Base-by-base conservation (phyloP, 768 basidiomycete genomes). In the Macrolepiota dolichaula region DNA sequence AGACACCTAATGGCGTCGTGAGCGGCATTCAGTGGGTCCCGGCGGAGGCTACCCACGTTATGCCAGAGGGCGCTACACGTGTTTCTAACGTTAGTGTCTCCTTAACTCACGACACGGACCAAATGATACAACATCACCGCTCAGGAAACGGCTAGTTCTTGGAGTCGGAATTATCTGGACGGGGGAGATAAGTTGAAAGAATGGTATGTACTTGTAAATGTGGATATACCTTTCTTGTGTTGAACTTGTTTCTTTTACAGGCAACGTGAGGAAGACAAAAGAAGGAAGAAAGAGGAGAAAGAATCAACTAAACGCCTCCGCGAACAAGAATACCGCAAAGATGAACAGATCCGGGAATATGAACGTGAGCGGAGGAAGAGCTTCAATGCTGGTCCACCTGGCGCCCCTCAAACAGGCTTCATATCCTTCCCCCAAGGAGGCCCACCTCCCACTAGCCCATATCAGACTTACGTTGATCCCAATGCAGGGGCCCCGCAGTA, bases 11-110 rank as follows among this genome's bases (percentile, higher is more conserved):
- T 65, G 90, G 89, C 6, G 64, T 89, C 27, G 84, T 92, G 35
- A 80, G 74, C 59, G 91, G 91, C 73, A 81, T 84, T 55, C 83
- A 84, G 66, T 84, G 81, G 83, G 76, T 91, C 27, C 88, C 89
- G 19, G 84, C 82, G n/a, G 90, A 92, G 65, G 79, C 86, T 0
- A 87, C 86, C 0, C 75, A 80, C 46, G 79, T 86, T 49, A 65
- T 85, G 51, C 90, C 89, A 42, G 53, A 73, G 11, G 87, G 85
- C 3, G 85, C 86, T 27, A 81, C 77, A 56, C 85, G 85, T 9
- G 88, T 87, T 4, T 81, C 73, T 66, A 69, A 77, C 51, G 89
- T 87, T 57, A 67, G 80, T 71, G 40, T 63, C 56, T 17, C 59
- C 13, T 57, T 1, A 22, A 32, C 35, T 50, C n/a, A 36, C 37